A percentile compares a stretch with the other conserved stretches of the same genome.
phyloP scores from a whole-genome alignment of 208 protist species.

The Leishmania arabica region DNA sequence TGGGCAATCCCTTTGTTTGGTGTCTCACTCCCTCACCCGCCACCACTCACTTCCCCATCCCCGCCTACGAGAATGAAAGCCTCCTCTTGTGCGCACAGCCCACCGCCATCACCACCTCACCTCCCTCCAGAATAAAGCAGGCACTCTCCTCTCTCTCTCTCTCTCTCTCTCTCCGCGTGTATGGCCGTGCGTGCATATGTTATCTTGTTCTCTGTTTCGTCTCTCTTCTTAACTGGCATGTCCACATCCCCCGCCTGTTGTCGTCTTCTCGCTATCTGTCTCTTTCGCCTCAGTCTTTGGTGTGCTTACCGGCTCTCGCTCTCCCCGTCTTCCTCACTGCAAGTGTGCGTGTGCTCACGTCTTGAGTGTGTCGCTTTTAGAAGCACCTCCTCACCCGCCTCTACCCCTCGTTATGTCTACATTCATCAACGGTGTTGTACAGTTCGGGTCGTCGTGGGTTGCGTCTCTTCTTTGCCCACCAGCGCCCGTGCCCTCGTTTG shows the following conservation, averaged over 20 bases:
- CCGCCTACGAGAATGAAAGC: too few species aligned
- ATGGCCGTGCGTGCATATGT: neutral
- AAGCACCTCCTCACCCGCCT: neutral
- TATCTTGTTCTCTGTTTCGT: neutral
- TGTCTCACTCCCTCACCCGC: too few species aligned
- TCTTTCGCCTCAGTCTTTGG: neutral
- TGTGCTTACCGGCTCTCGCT: neutral
- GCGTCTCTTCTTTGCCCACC: neutral
- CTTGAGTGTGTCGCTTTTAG: neutral
- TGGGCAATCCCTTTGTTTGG: too few species aligned
- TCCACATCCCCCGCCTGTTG: neutral
- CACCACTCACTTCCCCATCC: too few species aligned
- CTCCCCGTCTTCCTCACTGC: neutral
- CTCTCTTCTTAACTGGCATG: neutral
- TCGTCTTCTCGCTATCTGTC: neutral
- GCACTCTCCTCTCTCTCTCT: neutral
- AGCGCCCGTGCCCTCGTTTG: neutral
- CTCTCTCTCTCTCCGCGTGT: neutral
- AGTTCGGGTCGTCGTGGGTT: neutral
- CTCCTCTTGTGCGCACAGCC: too few species aligned
- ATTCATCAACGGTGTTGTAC: neutral
- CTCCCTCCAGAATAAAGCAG: neutral
- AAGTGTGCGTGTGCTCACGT: neutral
- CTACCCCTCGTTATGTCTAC: neutral
- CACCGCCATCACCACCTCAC: neutral